Base-by-base conservation (phyloP, 139 green algal species). In the Medakamo hakoo region DNA sequence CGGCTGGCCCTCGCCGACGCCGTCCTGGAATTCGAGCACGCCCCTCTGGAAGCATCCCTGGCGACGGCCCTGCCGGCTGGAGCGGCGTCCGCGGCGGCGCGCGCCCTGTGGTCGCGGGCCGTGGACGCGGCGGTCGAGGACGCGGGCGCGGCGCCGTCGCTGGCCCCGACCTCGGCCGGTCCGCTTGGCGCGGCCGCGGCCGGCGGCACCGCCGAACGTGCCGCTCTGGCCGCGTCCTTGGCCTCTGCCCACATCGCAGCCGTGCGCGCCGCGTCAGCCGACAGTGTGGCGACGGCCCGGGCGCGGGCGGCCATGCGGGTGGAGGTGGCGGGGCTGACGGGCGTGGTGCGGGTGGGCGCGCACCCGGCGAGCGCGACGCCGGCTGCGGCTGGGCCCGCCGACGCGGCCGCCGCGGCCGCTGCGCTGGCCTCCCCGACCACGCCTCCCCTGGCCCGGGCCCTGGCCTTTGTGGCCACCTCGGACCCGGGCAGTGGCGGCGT, bases 11-110 rank as follows among this genome's bases (percentile, higher is more conserved):
- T 76, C 18, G 57, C 67, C 16, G 73, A 75, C 27, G 56, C 76
- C 27, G 57, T 60, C 1, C 70, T 88, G 30, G 62, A 71, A 4
- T 67, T 91, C 49, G 76, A 86, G 63, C 77, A 88, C 32, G 77
- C 87, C 62, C 80, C 81, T 0, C 31, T 91, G 59, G 84, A 91
- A 73, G 74, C 40, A 9, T 9, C 40, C 9, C 40, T 52, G 9
- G 40, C 40, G 40, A 9, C 9, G 9, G 40, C 40, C 40, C 9
- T 16, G 40, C 40, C 40, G 40, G 9, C 16, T 16, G 40, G 9
- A 16, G 40, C 40, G 40, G 9, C 40, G 9, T 9, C 40, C 9
- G 40, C 40, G 9, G 40, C 40, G 40, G 9, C 9, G 9, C 40
- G 40, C 40, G 40, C 40, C 9, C 40, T 52, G 9, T 52, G 40